These are phyloP conservation scores for Aquanectria penicillioides DNA, from an alignment of 2,329 filamentous ascomycete species.

Conservation along the genomic window DNA sequence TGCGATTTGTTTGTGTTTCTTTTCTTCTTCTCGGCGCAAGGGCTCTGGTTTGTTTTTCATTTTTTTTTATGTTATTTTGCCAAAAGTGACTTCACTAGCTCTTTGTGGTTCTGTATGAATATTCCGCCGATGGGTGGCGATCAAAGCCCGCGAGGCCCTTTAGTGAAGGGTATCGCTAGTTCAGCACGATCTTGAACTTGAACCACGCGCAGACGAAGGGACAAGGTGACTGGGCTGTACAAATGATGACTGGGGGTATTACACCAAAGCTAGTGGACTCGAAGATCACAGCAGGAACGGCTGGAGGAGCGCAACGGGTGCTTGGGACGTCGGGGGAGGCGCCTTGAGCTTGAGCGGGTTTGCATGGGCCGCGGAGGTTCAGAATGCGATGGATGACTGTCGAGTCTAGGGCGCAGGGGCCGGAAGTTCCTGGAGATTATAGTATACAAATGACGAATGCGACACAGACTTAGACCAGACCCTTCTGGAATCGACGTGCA, in stretches of 20 bases:
- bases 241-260: slow-evolving; percentile 31
- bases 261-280: slow-evolving; percentile 21
- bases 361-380: slow-evolving; percentile 25
- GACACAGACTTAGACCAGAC: slow-evolving; percentile 33
- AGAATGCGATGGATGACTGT: slow-evolving; percentile 29
- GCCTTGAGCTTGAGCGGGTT: slow-evolving; percentile 21
- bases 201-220: slow-evolving; percentile 20
- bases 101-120: slow-evolving; percentile 42
- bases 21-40: slow-evolving; percentile 42
- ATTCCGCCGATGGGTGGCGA: slow-evolving; percentile 35
- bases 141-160: slow-evolving; percentile 27
- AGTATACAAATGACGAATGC: slow-evolving; percentile 41
- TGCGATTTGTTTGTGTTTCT: slow-evolving; percentile 28
- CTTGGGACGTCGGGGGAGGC: slow-evolving; percentile 21
- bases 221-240: slow-evolving; percentile 34
- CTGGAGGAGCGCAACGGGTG: slow-evolving; percentile 23
- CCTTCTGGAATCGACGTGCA: no score
- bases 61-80: slow-evolving; percentile 33
- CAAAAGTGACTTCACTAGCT: slow-evolving; percentile 40
- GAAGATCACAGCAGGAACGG: slow-evolving; percentile 18
- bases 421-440: slow-evolving; percentile 35
- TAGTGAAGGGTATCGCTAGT: slow-evolving; percentile 20
- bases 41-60: slow-evolving; percentile 39
- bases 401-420: slow-evolving; percentile 34
- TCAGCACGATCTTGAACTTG: slow-evolving; percentile 25